Evolutionary conservation across 257 asterid genomes (phyloP).

Genomic region (Solanum neorickii): DNA sequence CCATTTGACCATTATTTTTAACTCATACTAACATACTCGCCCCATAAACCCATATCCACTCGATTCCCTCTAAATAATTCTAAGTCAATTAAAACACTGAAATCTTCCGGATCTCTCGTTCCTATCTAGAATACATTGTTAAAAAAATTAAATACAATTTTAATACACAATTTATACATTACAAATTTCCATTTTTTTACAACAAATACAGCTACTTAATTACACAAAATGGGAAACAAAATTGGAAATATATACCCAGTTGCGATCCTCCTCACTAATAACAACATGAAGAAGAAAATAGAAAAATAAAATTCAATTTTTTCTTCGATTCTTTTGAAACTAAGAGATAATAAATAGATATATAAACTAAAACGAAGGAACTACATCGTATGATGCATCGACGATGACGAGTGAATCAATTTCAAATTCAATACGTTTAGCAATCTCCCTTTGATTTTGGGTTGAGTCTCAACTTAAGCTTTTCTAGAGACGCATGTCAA

Average conservation of each 20-base stretch:
- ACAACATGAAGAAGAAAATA: neutral
- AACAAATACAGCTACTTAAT: neutral
- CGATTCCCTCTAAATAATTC: too few species aligned
- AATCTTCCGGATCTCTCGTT: too few species aligned
- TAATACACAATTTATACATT: too few species aligned
- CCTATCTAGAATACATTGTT: too few species aligned
- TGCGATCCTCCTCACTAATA: neutral
- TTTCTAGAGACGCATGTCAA: constrained; percentile 63
- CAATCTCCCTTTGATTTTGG: constrained; percentile 18
- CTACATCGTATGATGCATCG: constrained; percentile 42
- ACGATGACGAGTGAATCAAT: constrained; percentile 24
- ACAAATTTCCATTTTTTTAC: neutral
- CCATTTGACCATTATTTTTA: too few species aligned
- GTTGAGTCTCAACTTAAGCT: constrained; percentile 74
- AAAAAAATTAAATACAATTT: too few species aligned
- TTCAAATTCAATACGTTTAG: constrained; percentile 37
- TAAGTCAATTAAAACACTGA: too few species aligned
- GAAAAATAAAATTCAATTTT: neutral
- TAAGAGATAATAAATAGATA: neutral
- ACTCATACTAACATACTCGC: too few species aligned
- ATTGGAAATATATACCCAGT: neutral
- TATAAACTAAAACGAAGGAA: constrained; percentile 27
- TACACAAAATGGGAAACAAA: neutral
- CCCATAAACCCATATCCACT: too few species aligned
- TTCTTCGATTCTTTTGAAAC: neutral